Conservation (phyloP, 768 basidiomycete genomes). For the Pleurotus djamor region DNA sequence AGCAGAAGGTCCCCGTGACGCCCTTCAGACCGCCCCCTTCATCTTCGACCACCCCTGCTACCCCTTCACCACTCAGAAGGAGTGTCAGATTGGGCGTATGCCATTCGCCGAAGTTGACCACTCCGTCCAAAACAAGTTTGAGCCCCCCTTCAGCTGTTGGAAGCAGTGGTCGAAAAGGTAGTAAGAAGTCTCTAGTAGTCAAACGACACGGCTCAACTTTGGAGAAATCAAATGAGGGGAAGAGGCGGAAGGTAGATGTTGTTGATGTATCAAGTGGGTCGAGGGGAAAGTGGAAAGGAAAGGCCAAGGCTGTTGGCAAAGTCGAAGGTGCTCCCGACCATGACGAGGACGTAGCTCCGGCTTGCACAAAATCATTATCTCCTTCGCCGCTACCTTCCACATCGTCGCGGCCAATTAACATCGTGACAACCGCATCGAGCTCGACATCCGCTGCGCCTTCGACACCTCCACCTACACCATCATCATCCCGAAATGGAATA, state of each 20-base stretch:
- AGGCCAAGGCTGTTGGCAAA: neutral
- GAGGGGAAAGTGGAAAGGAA: neutral
- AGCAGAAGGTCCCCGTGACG: neutral
- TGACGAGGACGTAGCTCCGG: neutral
- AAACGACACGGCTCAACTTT: too few relatives aligned
- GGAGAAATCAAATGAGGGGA: too few relatives aligned
- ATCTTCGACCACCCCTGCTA: too few relatives aligned
- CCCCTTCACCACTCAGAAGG: neutral
- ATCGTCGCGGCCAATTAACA: neutral
- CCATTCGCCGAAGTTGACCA: neutral
- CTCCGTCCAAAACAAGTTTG: neutral
- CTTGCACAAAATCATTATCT: neutral
- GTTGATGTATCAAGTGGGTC: neutral
- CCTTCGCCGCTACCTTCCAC: too few relatives aligned
- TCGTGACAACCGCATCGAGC: neutral
- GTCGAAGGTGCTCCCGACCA: neutral
- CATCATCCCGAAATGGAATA: neutral
- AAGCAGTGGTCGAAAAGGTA: neutral
- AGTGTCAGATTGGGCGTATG: neutral
- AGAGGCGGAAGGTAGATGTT: too few relatives aligned
- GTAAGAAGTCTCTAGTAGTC: neutral
- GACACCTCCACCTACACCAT: neutral
- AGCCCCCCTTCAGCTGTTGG: neutral
- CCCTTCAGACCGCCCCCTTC: too few relatives aligned
- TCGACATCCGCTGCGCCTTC: too few relatives aligned